Conservation (phyloP, 208 protist genomes). For the Leishmania tarentolae region DNA sequence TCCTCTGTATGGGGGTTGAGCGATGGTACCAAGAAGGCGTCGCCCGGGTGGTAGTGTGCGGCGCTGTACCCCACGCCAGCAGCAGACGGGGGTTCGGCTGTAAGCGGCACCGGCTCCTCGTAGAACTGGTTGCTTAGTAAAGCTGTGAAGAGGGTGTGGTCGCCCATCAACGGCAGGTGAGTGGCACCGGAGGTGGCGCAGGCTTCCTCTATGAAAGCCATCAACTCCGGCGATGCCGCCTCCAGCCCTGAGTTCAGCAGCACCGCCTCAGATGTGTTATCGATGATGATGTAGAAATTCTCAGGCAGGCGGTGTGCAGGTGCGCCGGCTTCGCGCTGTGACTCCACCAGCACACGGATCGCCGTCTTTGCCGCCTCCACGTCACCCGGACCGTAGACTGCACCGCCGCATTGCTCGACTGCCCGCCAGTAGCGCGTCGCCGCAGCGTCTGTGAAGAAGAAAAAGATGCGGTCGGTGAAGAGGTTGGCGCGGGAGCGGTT, state of each 20-base stretch:
- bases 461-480: constrained; percentile 48
- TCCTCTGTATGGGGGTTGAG: background rate
- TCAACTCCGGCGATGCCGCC: constrained; percentile 31
- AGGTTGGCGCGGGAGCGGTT: constrained; percentile 48
- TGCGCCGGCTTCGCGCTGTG: constrained; percentile 18
- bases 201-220: constrained; percentile 35
- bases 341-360: constrained; percentile 27
- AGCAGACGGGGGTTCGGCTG: background rate
- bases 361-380: constrained; percentile 32
- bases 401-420: constrained; percentile 41
- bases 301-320: constrained; percentile 12
- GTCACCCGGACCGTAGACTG: constrained; percentile 31
- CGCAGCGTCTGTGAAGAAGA: constrained; percentile 54
- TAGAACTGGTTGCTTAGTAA: constrained; percentile 47
- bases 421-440: constrained; percentile 45
- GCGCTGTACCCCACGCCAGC: background rate
- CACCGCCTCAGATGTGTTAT: constrained; percentile 42
- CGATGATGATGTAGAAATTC: constrained; percentile 67
- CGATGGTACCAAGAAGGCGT: constrained; percentile 4
- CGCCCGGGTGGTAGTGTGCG: background rate
- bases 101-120: constrained; percentile 23
- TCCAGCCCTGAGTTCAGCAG: constrained; percentile 37
- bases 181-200: constrained; percentile 16
- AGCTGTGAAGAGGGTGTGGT: constrained; percentile 46
- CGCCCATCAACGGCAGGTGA: constrained; percentile 41